phyloP scores from a whole-genome alignment of 805 yeast species.

The Candida anglica region DNA sequence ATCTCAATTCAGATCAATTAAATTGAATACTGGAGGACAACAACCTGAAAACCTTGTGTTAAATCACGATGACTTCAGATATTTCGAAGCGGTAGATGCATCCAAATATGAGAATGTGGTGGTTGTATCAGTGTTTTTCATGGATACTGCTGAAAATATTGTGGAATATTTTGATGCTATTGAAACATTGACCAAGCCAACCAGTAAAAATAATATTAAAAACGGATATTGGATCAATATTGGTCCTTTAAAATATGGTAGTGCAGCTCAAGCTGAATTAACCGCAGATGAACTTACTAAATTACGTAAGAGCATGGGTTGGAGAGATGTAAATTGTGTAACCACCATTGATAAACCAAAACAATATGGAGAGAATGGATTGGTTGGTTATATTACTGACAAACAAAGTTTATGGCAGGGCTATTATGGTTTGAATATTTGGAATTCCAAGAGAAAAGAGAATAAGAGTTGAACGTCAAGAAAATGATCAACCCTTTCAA shows the following conservation, averaged over 20 bases:
- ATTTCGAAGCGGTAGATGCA: slow-evolving; percentile 34
- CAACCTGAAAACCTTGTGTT: slow-evolving; percentile 48
- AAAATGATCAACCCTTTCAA: no score
- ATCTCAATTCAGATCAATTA: slow-evolving; percentile 49
- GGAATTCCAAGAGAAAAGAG: slow-evolving; percentile 41
- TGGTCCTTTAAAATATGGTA: slow-evolving; percentile 92
- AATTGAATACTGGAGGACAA: slow-evolving; percentile 17
- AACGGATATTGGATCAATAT: slow-evolving; percentile 79
- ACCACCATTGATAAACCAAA: slow-evolving; percentile 11
- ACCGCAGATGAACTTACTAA: slow-evolving; percentile 61
- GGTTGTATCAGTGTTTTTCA: slow-evolving; percentile 68
- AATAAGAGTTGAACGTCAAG: no score
- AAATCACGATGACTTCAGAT: slow-evolving; percentile 62
- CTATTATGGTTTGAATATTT: slow-evolving; percentile 61
- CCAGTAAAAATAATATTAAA: slow-evolving; percentile 11
- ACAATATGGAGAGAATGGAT: slow-evolving; percentile 13
- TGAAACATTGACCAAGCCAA: slow-evolving; percentile 7
- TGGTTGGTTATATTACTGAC: slow-evolving; percentile 68
- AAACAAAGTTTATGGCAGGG: slow-evolving; percentile 71
- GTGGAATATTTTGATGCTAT: slow-evolving; percentile 72
- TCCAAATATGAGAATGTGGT: slow-evolving; percentile 43
- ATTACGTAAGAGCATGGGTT: slow-evolving; percentile 58
- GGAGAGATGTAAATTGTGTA: slow-evolving; percentile 36
- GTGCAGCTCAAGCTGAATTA: slow-evolving; percentile 73
- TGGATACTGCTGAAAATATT: slow-evolving; percentile 89